Base-by-base conservation (phyloP, 2,329 filamentous ascomycete species). In the Calcarisporium arbuscula region DNA sequence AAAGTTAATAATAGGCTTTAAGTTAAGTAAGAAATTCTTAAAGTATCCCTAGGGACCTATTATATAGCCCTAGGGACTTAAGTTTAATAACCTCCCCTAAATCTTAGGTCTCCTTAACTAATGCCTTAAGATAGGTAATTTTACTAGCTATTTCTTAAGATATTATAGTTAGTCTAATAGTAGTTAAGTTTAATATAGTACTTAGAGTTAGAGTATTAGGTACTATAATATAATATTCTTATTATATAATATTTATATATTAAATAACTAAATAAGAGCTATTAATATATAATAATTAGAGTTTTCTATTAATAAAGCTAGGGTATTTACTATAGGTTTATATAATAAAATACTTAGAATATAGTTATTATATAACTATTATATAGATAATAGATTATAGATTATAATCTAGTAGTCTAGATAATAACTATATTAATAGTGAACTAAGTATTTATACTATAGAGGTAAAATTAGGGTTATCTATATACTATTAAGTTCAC, bases 1-100 rank as follows among this genome's bases (percentile, higher is more conserved):
- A 38, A 17, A 32, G 33, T 16, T 38, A 25, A 21, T 32, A 33
- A 5, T 33, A 38, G 23, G 29, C 30, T 19, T 33, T 31, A 33
- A 38, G 22, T 19, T 38, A 38, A 21, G 18, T 28, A 20, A 33
- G 8, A 8, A 34, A 38, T 23, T 15, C 5, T 15, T 33, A 28
- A 16, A 35, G 27, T 11, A 28, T 9, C 11, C 6, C 21, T 4
- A 20, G 8, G 4, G 6, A 19, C 12, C 18, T 33, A 38, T 21
- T 28, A 29, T 33, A 38, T 17, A 23, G n/a, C 29, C 14, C 17
- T 15, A 33, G 22, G 11, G 20, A 9, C 6, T 22, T 19, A 18
- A 30, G 8, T 31, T 38, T 33, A 25, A 36, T 25, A 25, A 25
- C 14, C 14, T 25, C 14, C 10, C 14, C 14, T 10, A 25, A 14